These are phyloP conservation scores for Leccinum subspadiceum DNA, from an alignment of 1,284 basidiomycete species.

Conservation along the genomic window DNA sequence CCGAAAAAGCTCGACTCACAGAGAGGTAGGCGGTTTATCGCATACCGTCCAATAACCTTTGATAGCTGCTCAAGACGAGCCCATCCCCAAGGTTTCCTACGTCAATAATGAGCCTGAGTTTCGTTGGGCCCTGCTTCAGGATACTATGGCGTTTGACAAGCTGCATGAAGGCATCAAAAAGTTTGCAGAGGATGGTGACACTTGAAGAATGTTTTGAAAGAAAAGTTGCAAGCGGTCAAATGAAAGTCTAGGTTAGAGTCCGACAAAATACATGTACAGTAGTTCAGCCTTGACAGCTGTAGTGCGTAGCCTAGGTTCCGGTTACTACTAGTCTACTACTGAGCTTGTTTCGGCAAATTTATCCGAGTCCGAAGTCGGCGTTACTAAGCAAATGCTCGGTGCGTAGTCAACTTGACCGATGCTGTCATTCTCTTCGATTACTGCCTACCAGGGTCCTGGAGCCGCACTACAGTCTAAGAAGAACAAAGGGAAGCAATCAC, in stretches of 20 bases:
- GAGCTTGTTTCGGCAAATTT: not conserved
- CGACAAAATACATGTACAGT: not conserved
- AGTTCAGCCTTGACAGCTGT: not conserved
- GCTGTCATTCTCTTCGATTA: conserved; percentile 55
- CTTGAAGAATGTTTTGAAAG: conserved; percentile 83
- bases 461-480: conserved; percentile 40
- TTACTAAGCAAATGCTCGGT: too few species aligned
- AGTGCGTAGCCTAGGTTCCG: too few species aligned
- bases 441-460: conserved; percentile 22
- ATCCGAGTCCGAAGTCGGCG: not conserved
- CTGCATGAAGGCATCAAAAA: conserved; percentile 95
- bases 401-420: not conserved
- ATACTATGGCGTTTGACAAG: conserved; percentile 94
- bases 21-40: conserved; percentile 46
- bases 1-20: conserved; percentile 81
- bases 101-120: conserved; percentile 93
- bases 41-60: not conserved
- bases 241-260: conserved; percentile 3
- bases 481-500: conserved; percentile 46
- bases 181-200: conserved; percentile 91
- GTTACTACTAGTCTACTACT: too few species aligned
- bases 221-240: conserved; percentile 59
- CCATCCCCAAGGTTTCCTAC: conserved; percentile 79
- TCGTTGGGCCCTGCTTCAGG: conserved; percentile 87
- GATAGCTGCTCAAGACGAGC: conserved; percentile 56